These are phyloP conservation scores for Avena insularis DNA, from an alignment of 176 grass and related monocot species.

Conservation along the genomic window DNA sequence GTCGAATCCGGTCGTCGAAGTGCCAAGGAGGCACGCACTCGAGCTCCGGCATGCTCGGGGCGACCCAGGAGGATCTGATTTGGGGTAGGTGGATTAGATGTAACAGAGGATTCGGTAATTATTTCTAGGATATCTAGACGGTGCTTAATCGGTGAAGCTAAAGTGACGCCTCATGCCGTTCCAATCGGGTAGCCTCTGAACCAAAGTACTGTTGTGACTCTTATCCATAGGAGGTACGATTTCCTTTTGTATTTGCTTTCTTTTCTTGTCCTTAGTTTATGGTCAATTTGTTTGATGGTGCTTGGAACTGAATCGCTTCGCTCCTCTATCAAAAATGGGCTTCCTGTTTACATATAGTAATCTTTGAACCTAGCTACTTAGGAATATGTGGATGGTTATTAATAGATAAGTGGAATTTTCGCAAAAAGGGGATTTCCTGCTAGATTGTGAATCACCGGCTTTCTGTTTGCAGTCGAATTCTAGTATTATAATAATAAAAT, in stretches of 20 bases:
- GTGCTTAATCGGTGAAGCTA: neutral
- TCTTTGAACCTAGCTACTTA: neutral
- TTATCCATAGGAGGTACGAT: constrained; percentile 53
- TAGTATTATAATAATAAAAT: neutral
- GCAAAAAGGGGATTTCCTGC: neutral
- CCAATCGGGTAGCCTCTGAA: neutral
- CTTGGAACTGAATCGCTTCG: neutral
- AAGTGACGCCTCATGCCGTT: neutral
- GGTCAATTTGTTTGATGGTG: neutral
- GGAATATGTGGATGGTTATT: too few species aligned
- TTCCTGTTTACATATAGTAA: neutral
- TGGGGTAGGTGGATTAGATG: too few species aligned
- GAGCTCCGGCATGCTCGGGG: too few species aligned
- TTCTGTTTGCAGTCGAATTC: too few species aligned
- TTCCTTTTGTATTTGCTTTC: neutral
- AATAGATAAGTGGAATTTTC: too few species aligned
- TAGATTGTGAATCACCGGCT: neutral
- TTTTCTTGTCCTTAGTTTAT: neutral
- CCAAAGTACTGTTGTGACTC: constrained; percentile 20
- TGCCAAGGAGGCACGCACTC: too few species aligned
- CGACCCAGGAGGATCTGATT: too few species aligned
- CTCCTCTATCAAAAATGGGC: too few species aligned
- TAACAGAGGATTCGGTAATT: neutral
- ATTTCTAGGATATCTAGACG: neutral
- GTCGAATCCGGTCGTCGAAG: too few species aligned